Evolutionary conservation across 1,284 basidiomycete species (phyloP), one percentile per base, ranked within the genome.

Genomic region (Malassezia psittaci): DNA sequence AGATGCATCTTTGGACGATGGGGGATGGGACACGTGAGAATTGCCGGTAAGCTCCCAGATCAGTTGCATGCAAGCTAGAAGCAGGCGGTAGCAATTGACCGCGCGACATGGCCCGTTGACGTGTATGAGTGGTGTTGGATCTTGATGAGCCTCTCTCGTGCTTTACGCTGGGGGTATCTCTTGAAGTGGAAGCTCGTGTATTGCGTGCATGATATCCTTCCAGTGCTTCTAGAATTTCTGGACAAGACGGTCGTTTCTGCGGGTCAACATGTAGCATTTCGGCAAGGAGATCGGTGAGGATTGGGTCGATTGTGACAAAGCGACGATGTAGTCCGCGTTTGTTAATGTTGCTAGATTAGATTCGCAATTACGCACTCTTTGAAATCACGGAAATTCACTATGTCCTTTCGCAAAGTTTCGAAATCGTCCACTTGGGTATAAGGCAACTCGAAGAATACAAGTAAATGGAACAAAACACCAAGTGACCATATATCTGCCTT

Each of bases 381-480:
- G 21, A 66, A 88, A 80, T 90, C 90, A 21, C 78, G 72, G 76
- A 91, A 94, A 2, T 69, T 64, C 48, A 81, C 61, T n/a, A 94
- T 86, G 69, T 90, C 87, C 18, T 77, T 78, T 63, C 88, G 83
- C 33, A 96, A 76, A 38, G 74, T 74, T 43, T 81, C 79, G 75
- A 87, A 77, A 62, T 85, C 84, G 13, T 82, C 82, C 3, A 58
- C 59, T 41, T 71, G 57, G 8, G 52, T 32, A 34, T 63, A 74
- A 64, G 77, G 57, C 82, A 84, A 19, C 78, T 79, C 47, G 76
- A 96, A 88, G 76, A 93, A 96, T 1, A 93, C 77, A 56, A 94
- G 80, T 68, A 89, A 89, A 77, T 94, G 83, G 11, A 96, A 79
- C 41, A 96, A 85, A 85, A 96, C 89, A 29, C 57, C 57, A 13